These are phyloP conservation scores for Pontederia paniculata DNA, from an alignment of 176 grass and related monocot genomes.

Conservation along the genomic window DNA sequence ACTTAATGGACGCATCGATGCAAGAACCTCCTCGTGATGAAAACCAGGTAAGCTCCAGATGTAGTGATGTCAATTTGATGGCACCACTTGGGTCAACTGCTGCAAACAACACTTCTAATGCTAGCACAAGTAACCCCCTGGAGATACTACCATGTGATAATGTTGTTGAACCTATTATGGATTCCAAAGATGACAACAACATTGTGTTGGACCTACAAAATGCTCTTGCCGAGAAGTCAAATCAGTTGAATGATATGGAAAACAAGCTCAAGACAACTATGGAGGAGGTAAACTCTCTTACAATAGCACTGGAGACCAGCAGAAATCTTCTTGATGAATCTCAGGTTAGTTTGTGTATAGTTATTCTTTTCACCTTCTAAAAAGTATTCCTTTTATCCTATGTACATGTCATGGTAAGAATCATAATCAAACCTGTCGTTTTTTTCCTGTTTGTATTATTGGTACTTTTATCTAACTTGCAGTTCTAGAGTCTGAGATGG, in stretches of 20 bases:
- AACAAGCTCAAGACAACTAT: conserved; percentile 37
- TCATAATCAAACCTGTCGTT: too few relatives aligned
- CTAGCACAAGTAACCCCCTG: conserved; percentile 34
- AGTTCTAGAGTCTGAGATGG: too few relatives aligned
- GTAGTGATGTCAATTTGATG: conserved; percentile 37
- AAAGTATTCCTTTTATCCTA: too few relatives aligned
- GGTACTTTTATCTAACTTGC: too few relatives aligned
- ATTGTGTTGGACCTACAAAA: conserved; percentile 52
- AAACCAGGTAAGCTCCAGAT: conserved; percentile 37
- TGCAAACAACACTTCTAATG: conserved; percentile 25
- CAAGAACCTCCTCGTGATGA: conserved; percentile 38
- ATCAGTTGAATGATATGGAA: conserved; percentile 56
- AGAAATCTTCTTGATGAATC: conserved; percentile 81
- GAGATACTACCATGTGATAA: conserved; percentile 31
- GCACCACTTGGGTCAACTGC: background rate
- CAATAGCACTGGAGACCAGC: conserved; percentile 54
- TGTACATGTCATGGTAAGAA: too few relatives aligned
- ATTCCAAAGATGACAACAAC: conserved; percentile 34
- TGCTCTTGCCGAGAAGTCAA: conserved; percentile 58
- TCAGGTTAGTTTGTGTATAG: conserved; percentile 43
- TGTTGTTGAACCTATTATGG: conserved; percentile 29
- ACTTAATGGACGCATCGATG: conserved; percentile 65
- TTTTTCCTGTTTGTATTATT: too few relatives aligned
- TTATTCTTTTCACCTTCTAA: too few relatives aligned
- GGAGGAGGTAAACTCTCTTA: conserved; percentile 56